Evolutionary conservation across 2,329 filamentous ascomycete species (phyloP), one percentile per base, ranked within the genome.

Genomic region (Cladosporium sp.): DNA sequence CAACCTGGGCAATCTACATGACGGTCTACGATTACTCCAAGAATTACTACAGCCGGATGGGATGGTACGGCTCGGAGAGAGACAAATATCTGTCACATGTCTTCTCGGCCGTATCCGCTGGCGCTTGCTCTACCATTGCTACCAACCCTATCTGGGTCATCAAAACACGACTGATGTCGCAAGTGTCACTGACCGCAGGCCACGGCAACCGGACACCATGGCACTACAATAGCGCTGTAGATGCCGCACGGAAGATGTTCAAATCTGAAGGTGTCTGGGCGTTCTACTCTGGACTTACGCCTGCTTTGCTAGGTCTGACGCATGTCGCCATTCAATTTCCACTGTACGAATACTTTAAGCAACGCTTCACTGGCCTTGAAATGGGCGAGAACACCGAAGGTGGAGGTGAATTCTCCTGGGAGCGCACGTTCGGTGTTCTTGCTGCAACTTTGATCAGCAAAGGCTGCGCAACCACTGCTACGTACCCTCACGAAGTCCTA

Each of bases 121-220:
- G 95, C 62, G 93, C 89, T 67, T 97, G 91, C 80, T 97, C 93
- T 70, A 99, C 95, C 4, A 85, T 98, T 68, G 91, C 90, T 68
- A 99, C 95, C 26, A 99, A 98, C 78, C 95, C 95, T 0, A 99
- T 99, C 67, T 99, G 95, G 95, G 95, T 99, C 43, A 97, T 99
- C 81, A 99, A 99, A 80, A 99, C 95, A 58, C 86, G 95, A 70
- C 86, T 99, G 72, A 98, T 98, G 95, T 97, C 95, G 43, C 95
- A 98, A 81, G 90, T 88, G 25, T 88, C 86, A 70, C 78, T 82
- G 43, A 83, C 81, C 67, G 82, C 85, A 69, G 83, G 79, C 34
- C 82, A 80, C 74, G 79, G 80, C 64, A 80, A 87, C 60, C 85
- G 88, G 64, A 85, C 88, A n/a, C 89, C 89, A 32, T 98, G 93